These are phyloP conservation scores for Candida chilensis DNA, from an alignment of 805 yeast species.

Conservation along the genomic window DNA sequence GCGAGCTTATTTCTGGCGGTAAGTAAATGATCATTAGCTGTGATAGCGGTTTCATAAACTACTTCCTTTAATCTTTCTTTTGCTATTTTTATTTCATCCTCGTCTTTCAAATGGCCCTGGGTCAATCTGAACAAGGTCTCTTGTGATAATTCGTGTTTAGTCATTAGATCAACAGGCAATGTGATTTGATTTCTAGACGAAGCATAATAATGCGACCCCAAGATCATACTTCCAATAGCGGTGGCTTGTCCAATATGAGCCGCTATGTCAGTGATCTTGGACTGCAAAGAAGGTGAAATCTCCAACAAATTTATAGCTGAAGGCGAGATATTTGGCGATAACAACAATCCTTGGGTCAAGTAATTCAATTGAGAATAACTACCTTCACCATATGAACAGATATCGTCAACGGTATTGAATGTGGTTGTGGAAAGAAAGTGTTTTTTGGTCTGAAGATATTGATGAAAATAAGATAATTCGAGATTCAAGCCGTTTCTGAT, in stretches of 20 bases:
- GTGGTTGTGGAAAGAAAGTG: constrained; percentile 38
- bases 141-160: constrained; percentile 46
- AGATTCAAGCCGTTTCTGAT: constrained; percentile 38
- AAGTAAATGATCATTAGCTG: constrained; percentile 73
- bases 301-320: constrained; percentile 41
- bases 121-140: constrained; percentile 45
- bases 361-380: constrained; percentile 68
- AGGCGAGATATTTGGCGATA: constrained; percentile 52
- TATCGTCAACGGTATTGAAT: constrained; percentile 40
- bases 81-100: constrained; percentile 12
- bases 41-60: constrained; percentile 59
- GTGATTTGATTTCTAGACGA: constrained; percentile 37
- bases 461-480: constrained; percentile 46
- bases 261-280: constrained; percentile 43
- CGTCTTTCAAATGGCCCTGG: constrained; percentile 28
- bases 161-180: constrained; percentile 56
- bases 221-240: constrained; percentile 54
- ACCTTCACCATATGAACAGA: constrained; percentile 78
- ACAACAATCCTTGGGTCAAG: constrained; percentile 45
- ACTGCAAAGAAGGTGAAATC: constrained; percentile 31
- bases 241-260: constrained; percentile 84
- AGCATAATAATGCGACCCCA: constrained; percentile 54
- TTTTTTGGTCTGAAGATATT: constrained; percentile 50
- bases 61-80: constrained; percentile 40
- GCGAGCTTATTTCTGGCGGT: constrained; percentile 53